Evolutionary conservation across 345 rosid species (phyloP).

Genomic region (Arabis hirsuta): DNA sequence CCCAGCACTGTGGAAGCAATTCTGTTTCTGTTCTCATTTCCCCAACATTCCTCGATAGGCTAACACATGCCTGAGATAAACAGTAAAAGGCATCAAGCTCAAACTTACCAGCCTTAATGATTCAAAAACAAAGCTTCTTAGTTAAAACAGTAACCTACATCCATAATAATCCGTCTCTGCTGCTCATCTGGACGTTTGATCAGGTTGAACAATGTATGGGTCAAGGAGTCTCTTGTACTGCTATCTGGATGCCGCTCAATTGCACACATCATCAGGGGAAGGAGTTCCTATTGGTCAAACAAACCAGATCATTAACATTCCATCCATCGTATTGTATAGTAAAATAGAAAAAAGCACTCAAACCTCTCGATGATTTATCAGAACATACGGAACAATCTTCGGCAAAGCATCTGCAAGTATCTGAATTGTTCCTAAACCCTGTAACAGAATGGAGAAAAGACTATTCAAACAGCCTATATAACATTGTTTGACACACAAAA

Average conservation of each 20-base stretch:
- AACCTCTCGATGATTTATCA: conserved; percentile 99
- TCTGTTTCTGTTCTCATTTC: conserved; percentile 98
- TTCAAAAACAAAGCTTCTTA: conserved; percentile 26
- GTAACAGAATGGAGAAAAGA: conserved; percentile 42
- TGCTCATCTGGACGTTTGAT: conserved; percentile 98
- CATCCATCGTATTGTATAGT: conserved; percentile 8
- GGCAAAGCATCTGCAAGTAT: conserved; percentile 97
- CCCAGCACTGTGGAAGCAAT: conserved; percentile 99
- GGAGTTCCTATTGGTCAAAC: conserved; percentile 72
- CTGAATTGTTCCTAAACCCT: conserved; percentile 93
- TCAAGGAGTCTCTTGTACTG: conserved; percentile 82
- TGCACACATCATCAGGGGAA: conserved; percentile 97
- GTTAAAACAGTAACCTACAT: conserved; percentile 61
- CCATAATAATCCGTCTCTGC: conserved; percentile 94
- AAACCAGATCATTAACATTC: conserved; percentile 23
- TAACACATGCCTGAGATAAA: conserved; percentile 85
- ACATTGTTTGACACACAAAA: conserved; percentile 17
- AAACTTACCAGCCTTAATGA: conserved; percentile 22
- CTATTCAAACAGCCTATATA: conserved; percentile 27
- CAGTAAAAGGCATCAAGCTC: conserved; percentile 36
- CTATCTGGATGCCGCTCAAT: conserved; percentile 95
- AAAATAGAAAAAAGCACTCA: conserved; percentile 25
- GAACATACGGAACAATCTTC: conserved; percentile 94
- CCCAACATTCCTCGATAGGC: conserved; percentile 92
- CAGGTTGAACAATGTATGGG: conserved; percentile 90